Conservation (phyloP, 305 asterid species). For the Plantago coronopus region DNA sequence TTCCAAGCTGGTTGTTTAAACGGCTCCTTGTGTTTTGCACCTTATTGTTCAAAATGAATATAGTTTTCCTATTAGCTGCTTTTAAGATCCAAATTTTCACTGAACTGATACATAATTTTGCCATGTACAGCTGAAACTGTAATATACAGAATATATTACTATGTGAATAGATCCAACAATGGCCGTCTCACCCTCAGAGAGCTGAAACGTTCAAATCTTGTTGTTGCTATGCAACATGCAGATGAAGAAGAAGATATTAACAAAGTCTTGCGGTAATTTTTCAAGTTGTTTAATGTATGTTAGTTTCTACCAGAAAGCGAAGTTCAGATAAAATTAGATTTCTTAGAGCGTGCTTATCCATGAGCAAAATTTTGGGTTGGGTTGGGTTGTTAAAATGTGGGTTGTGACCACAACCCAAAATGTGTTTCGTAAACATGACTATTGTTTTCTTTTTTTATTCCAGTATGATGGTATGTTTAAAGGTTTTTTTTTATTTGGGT, state of each 20-base stretch:
- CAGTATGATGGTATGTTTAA: no score
- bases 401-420: no score
- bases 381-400: no score
- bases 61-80: slow-evolving; percentile 20
- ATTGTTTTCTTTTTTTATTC: no score
- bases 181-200: slow-evolving; percentile 89
- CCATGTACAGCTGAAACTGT: slow-evolving; percentile 95
- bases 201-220: slow-evolving; percentile 80
- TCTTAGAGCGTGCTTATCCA: no score
- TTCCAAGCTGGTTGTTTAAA: no score
- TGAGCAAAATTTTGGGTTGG: no score
- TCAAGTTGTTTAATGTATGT: slow-evolving; percentile 13
- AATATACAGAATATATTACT: slow-evolving; percentile 92
- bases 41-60: slow-evolving; percentile 7
- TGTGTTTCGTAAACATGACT: no score
- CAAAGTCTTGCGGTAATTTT: slow-evolving; percentile 81
- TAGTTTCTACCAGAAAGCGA: slow-evolving; percentile 7
- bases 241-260: slow-evolving; percentile 99
- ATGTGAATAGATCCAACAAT: slow-evolving; percentile 88
- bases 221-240: slow-evolving; percentile 96
- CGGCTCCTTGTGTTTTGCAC: neutral
- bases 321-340: slow-evolving; percentile 15
- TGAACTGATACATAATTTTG: slow-evolving; percentile 31
- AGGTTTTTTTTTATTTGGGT: no score
- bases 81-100: slow-evolving; percentile 19